Evolutionary conservation across 2,329 filamentous ascomycete species (phyloP).

Genomic region (Sporothrix brunneoviolacea): DNA sequence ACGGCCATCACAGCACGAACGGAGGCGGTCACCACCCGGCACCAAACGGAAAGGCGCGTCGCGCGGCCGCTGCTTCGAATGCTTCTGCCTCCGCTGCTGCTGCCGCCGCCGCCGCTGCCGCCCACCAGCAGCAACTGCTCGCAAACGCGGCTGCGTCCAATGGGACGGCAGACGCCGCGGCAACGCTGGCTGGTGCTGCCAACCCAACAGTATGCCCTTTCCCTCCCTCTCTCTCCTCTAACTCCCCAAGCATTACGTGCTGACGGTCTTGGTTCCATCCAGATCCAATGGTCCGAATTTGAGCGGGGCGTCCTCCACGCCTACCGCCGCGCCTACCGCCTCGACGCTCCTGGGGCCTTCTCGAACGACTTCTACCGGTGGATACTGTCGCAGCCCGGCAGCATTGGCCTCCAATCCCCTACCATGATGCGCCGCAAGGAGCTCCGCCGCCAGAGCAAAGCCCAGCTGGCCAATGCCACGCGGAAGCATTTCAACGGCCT

Average conservation of each 20-base stretch:
- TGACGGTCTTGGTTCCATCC: too few relatives aligned
- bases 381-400: slow-evolving; percentile 52
- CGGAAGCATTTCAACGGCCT: slow-evolving; percentile 79
- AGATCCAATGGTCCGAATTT: slow-evolving; percentile 63
- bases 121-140: slow-evolving; percentile 10
- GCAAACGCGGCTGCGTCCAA: too few relatives aligned
- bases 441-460: slow-evolving; percentile 61
- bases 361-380: slow-evolving; percentile 55
- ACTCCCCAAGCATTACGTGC: too few relatives aligned
- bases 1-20: slow-evolving; percentile 28
- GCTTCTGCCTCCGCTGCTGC: slow-evolving; percentile 24
- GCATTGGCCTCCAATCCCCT: slow-evolving; percentile 65
- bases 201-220: slow-evolving; percentile 7
- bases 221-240: background rate
- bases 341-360: slow-evolving; percentile 66
- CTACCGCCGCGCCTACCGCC: slow-evolving; percentile 67
- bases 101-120: slow-evolving; percentile 18
- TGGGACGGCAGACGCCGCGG: background rate
- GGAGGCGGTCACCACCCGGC: slow-evolving; percentile 27
- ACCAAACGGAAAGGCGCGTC: slow-evolving; percentile 47
- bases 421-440: slow-evolving; percentile 65
- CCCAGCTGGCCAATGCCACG: slow-evolving; percentile 64
- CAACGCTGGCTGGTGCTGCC: background rate
- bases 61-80: slow-evolving; percentile 44
- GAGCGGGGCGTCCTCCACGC: slow-evolving; percentile 62